Evolutionary conservation across 169 alveolate genomes (phyloP).

Genomic region (Cryptosporidium tyzzeri): DNA sequence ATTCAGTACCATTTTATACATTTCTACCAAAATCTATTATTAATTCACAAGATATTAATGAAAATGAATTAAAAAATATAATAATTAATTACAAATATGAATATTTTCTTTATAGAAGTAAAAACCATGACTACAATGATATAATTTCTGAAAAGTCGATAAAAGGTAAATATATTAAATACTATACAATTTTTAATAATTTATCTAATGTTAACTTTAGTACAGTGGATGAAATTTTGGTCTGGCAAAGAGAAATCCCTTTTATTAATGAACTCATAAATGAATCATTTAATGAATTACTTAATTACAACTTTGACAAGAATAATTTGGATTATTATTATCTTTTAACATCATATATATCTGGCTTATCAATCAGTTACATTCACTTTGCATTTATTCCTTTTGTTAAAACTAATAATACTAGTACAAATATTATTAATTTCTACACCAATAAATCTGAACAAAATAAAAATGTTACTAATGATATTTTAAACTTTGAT

Average conservation of each 20-base stretch:
- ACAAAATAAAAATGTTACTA: neutral
- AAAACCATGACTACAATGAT: neutral
- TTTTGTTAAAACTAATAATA: neutral
- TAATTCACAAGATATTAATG: neutral
- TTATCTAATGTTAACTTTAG: conserved; percentile 42
- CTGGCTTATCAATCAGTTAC: conserved; percentile 49
- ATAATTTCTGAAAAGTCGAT: neutral
- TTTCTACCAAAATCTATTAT: neutral
- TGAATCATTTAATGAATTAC: conserved; percentile 53
- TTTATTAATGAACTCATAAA: conserved; percentile 40
- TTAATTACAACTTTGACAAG: conserved; percentile 2
- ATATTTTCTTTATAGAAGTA: conserved; percentile 6
- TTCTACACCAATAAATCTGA: neutral
- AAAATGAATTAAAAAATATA: neutral
- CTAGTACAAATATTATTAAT: neutral
- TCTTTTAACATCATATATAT: conserved; percentile 40
- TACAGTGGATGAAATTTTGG: conserved; percentile 47
- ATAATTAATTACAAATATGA: conserved; percentile 32
- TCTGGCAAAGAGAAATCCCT: conserved; percentile 73
- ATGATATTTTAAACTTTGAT: neutral
- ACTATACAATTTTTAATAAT: conserved; percentile 28
- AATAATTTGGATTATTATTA: conserved; percentile 18
- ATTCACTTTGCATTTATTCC: conserved; percentile 58
- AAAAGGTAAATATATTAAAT: conserved; percentile 5
- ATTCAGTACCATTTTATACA: neutral